Base-by-base conservation (phyloP, 306 rosid genomes). In the Prunus armeniaca region DNA sequence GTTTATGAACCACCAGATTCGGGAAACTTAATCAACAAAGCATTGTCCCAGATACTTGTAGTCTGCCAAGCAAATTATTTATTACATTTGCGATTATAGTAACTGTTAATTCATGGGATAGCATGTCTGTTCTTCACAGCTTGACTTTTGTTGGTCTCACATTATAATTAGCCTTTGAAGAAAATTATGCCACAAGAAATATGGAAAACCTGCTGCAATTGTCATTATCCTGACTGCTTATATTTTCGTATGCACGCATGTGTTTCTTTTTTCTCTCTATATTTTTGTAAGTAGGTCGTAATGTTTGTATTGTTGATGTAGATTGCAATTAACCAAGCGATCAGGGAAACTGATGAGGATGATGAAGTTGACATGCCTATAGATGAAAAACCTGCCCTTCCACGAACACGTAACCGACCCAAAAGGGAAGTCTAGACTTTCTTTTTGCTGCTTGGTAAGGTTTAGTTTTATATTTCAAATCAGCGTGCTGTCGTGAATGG, bases 251-350 rank as follows among this genome's bases (percentile, higher is more conserved):
- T 51, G n/a, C 27, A 3, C 7, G n/a, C 43, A 34, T 1, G 50
- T n/a, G 25, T 2, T 10, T 49, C 27, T 66, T 41, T 30, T 8
- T 2, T 46, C n/a, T 15, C 0, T 67, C 5, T 7, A 9, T 13
- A 7, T 9, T 47, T 55, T 30, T 32, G 20, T 13, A 13, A 3
- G 64, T 54, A 54, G 43, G 25, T 38, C 38, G 14, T n/a, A 24
- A 20, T 69, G 55, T 7, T 63, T 22, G 65, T 78, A 74, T 67
- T 75, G 57, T n/a, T 79, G 79, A 77, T 76, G 57, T 74, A 93
- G 98, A 82, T 93, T 82, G 94, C 96, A 55, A 80, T 81, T n/a
- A 87, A 85, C 71, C 86, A 89, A 87, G 98, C 98, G 57, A 74
- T 87, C 25, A 84, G 79, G 87, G 92, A 90, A 82, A 79, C 78